Percentiles rank a stretch among this genome's conserved stretches.
Evolutionary conservation across 169 alveolate genomes (phyloP).

Genomic region (Plasmodium inui): DNA sequence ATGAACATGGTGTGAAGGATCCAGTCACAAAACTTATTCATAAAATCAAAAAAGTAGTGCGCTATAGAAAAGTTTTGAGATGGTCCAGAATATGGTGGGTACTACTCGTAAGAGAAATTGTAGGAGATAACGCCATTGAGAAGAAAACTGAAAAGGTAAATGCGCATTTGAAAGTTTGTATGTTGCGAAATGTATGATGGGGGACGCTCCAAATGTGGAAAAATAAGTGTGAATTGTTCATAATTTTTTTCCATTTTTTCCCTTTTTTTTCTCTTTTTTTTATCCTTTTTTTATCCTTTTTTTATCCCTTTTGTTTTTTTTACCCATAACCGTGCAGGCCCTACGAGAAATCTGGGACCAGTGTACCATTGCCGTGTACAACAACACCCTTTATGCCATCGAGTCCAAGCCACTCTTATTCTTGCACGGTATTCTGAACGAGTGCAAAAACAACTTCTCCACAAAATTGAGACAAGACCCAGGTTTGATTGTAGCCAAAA

Average conservation of each 20-base stretch:
- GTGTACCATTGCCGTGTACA: slow-evolving; percentile 72
- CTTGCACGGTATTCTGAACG: slow-evolving; percentile 72
- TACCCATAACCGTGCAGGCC: neutral
- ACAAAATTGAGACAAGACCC: slow-evolving; percentile 76
- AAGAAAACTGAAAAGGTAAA: slow-evolving; percentile 46
- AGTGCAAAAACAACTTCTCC: slow-evolving; percentile 51
- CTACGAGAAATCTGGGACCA: slow-evolving; percentile 75
- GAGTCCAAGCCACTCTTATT: slow-evolving; percentile 70
- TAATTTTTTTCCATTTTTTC: neutral
- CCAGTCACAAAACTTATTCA: slow-evolving; percentile 36
- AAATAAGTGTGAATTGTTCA: slow-evolving; percentile 2
- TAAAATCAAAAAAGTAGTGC: slow-evolving; percentile 28
- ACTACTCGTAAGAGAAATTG: slow-evolving; percentile 71
- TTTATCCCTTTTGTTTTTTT: neutral
- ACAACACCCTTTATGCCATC: slow-evolving; percentile 63
- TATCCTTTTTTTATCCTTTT: neutral
- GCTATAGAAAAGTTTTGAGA: slow-evolving; percentile 75
- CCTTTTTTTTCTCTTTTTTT: slow-evolving; percentile 7
- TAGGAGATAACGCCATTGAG: slow-evolving; percentile 59
- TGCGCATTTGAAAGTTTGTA: slow-evolving; percentile 1
- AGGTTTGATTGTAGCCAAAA: slow-evolving; percentile 74
- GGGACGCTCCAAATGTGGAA: neutral
- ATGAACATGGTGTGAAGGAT: slow-evolving; percentile 56
- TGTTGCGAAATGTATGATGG: neutral
- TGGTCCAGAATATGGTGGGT: slow-evolving; percentile 78